phyloP scores from a whole-genome alignment of 2,329 filamentous ascomycete genomes.

The Aspergillus arachidicola region DNA sequence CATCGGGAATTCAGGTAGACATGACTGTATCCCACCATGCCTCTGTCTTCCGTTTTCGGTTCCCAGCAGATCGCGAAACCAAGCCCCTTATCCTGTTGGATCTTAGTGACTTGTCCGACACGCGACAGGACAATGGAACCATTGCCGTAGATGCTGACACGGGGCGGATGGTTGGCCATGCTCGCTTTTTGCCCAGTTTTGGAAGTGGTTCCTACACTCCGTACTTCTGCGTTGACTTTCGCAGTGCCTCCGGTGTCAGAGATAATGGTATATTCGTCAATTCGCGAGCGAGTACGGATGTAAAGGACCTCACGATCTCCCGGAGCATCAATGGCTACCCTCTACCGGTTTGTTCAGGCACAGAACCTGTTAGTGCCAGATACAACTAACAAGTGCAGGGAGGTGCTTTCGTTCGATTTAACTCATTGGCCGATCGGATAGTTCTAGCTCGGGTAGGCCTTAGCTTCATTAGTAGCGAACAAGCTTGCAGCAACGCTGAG shows the following conservation, averaged over 20 bases:
- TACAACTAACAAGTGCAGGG: constrained; percentile 46
- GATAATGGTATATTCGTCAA: constrained; percentile 67
- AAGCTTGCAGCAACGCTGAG: constrained; percentile 70
- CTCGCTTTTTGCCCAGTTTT: constrained; percentile 66
- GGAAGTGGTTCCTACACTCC: constrained; percentile 61
- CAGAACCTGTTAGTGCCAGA: constrained; percentile 1
- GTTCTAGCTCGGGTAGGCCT: constrained; percentile 67
- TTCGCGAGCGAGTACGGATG: constrained; percentile 57
- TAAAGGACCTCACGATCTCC: constrained; percentile 58
- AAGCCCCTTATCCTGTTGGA: constrained; percentile 67
- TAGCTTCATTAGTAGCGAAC: constrained; percentile 67
- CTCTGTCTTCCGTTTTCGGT: constrained; percentile 67
- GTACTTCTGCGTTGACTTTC: constrained; percentile 70
- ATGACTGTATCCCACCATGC: constrained; percentile 68
- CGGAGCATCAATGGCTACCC: constrained; percentile 63
- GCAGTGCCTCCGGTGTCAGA: constrained; percentile 53
- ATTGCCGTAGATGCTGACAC: constrained; percentile 59
- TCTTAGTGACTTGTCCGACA: constrained; percentile 64
- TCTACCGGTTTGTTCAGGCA: constrained; percentile 30
- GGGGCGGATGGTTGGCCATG: constrained; percentile 65
- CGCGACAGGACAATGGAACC: constrained; percentile 60
- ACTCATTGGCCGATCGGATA: constrained; percentile 50
- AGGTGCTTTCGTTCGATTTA: constrained; percentile 67
- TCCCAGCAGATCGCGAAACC: constrained; percentile 45
- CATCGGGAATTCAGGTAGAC: constrained; percentile 61